Evolutionary conservation across 345 rosid species (phyloP), one percentile per base, ranked within the genome.

Genomic region (Eucalyptus pumila): DNA sequence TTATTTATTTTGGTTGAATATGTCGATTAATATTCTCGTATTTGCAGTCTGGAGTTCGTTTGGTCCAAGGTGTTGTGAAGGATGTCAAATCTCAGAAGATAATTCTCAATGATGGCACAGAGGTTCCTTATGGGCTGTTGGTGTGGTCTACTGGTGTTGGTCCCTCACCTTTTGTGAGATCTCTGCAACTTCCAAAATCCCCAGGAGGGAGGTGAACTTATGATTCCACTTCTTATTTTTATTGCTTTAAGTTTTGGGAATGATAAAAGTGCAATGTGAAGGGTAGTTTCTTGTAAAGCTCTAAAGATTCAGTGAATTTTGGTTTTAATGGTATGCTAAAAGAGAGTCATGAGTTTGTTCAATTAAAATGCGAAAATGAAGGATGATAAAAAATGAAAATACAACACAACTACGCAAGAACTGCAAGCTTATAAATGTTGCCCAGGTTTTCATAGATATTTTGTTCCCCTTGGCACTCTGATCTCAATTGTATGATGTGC

Each of bases 81-180:
- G 99, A 95, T 90, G 99, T 97, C 86, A 85, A 96, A 91, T 95
- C 98, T 88, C 93, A 92, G 91, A 94, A 94, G 90, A 92, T 97
- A 87, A 90, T 96, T 89, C 98, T 97, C 85, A 94, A 88, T 60
- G 98, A 97, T 91, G 98, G 96, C 88, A 91, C 98, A 17, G 98
- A 94, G 94, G 98, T 96, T 87, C 99, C 98, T 5, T 96, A 96
- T 48, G 99, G 99, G 56, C 92, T 97, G 88, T 91, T 97, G 91
- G 98, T 96, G 16, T 97, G 99, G 99, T 96, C 99, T 60, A 96
- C 98, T 10, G 99, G 99, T 87, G 99, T 97, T 48, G 99, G 98
- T 88, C 99, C 99, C 87, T 95, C 98, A 69, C 34, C 95, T 87
- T 93, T 97, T 76, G 95, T 96, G 42, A 95, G 92, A 85, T 93